A percentile compares a stretch with the other conserved stretches of the same genome.
Evolutionary conservation across 148 eudicot species (phyloP).

Genomic region (Rhododendron griersonianum): DNA sequence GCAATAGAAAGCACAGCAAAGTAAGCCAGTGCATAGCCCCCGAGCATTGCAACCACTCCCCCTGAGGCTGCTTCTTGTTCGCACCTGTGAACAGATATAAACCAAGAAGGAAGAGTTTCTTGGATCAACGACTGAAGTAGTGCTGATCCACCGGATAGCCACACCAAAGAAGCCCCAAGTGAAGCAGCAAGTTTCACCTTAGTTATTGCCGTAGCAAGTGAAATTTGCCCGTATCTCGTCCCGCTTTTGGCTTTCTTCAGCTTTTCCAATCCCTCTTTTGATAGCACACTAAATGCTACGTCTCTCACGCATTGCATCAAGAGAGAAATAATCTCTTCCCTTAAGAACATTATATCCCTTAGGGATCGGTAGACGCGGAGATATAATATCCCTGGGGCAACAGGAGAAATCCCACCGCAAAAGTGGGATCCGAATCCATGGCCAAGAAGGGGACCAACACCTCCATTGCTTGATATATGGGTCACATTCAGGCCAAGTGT

Average conservation of each 20-base stretch:
- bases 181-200: constrained; percentile 77
- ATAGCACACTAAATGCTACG: constrained; percentile 29
- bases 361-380: constrained; percentile 63
- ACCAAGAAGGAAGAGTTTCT: constrained; percentile 89
- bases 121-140: constrained; percentile 63
- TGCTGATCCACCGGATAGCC: constrained; percentile 67
- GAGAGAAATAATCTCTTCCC: constrained; percentile 64
- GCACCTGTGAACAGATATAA: constrained; percentile 53
- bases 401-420: constrained; percentile 71
- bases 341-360: constrained; percentile 69
- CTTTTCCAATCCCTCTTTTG: constrained; percentile 30
- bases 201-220: constrained; percentile 54
- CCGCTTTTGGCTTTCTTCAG: constrained; percentile 36
- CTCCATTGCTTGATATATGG: constrained; percentile 45
- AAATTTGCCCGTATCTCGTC: constrained; percentile 37
- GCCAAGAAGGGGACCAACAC: constrained; percentile 79
- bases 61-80: constrained; percentile 32
- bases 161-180: constrained; percentile 62
- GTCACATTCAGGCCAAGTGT: constrained; percentile 49
- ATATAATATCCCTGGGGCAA: constrained; percentile 82
- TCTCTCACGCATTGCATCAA: constrained; percentile 67
- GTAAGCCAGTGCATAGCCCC: constrained; percentile 73
- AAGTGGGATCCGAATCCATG: constrained; percentile 78
- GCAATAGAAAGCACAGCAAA: constrained; percentile 58
- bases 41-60: constrained; percentile 41